Conservation (phyloP, 1,139 yeast species). For the Kodamaea fungicola region DNA sequence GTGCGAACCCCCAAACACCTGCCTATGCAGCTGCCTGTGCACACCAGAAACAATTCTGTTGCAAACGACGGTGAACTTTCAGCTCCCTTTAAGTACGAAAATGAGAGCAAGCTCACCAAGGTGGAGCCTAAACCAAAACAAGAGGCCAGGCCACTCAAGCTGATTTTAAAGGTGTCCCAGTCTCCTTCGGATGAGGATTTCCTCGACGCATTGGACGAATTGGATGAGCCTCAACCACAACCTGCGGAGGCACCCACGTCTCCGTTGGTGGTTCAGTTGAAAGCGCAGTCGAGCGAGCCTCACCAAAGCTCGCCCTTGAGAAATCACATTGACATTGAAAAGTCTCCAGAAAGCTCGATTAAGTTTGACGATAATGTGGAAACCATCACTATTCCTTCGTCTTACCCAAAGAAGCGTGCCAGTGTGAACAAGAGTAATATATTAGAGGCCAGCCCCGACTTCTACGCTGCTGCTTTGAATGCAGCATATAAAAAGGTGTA, state of each 20-base stretch:
- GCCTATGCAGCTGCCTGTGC: neutral
- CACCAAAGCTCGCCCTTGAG: neutral
- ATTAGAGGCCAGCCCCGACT: slow-evolving; percentile 10
- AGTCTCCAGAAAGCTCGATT: slow-evolving; percentile 27
- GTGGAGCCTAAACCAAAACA: neutral
- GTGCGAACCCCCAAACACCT: neutral
- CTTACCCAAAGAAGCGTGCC: slow-evolving; percentile 1
- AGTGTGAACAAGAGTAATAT: neutral
- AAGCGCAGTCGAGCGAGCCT: neutral
- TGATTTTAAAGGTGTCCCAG: slow-evolving; percentile 32
- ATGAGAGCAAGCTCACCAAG: neutral
- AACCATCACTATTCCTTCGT: slow-evolving; percentile 29
- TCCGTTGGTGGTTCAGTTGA: neutral
- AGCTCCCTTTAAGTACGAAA: neutral
- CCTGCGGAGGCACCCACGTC: neutral
- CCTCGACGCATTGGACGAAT: slow-evolving; percentile 8
- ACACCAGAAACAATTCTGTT: neutral
- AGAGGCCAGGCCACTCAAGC: slow-evolving; percentile 26
- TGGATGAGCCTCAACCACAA: slow-evolving; percentile 1
- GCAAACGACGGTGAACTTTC: neutral
- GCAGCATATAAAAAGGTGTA: slow-evolving; percentile 42
- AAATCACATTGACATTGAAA: slow-evolving; percentile 3
- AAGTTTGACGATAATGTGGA: slow-evolving; percentile 40
- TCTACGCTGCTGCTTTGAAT: slow-evolving; percentile 38
- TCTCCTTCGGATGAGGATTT: slow-evolving; percentile 10